phyloP scores from a whole-genome alignment of 306 rosid species.

The Fragaria nilgerrensis region DNA sequence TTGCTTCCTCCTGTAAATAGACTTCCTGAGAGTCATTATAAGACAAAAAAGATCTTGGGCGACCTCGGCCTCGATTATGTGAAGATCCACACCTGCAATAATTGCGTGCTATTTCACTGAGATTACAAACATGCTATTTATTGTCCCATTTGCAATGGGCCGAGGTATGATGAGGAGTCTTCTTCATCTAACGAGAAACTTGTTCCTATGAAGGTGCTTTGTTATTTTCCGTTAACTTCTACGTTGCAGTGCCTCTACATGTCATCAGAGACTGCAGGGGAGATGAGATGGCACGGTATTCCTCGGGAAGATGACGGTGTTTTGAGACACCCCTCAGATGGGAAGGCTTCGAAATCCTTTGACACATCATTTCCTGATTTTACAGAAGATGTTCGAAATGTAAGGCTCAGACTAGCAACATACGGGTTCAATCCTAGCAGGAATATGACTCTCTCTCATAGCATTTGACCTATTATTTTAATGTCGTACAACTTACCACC shows the following conservation, averaged over 20 bases:
- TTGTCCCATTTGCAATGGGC: too few species aligned
- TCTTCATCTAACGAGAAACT: too few species aligned
- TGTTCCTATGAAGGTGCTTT: background rate
- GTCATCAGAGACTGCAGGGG: background rate
- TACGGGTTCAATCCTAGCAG: background rate
- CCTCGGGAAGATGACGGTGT: background rate
- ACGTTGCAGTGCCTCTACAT: background rate
- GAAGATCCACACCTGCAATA: too few species aligned
- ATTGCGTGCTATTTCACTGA: too few species aligned
- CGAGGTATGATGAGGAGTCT: too few species aligned
- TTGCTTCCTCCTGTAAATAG: too few species aligned
- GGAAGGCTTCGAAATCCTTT: background rate
- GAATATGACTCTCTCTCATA: too few species aligned
- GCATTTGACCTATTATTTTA: background rate
- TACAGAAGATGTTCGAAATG: background rate
- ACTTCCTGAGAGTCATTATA: too few species aligned
- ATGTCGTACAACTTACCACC: background rate
- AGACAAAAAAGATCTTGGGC: too few species aligned
- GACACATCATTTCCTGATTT: background rate
- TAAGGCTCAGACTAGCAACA: background rate
- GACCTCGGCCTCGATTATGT: too few species aligned
- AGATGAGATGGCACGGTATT: background rate
- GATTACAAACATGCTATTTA: too few species aligned
- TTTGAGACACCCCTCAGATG: background rate
- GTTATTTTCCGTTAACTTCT: background rate